Base-by-base conservation (phyloP, 139 green algal genomes). In the Mychonastes homosphaera region DNA sequence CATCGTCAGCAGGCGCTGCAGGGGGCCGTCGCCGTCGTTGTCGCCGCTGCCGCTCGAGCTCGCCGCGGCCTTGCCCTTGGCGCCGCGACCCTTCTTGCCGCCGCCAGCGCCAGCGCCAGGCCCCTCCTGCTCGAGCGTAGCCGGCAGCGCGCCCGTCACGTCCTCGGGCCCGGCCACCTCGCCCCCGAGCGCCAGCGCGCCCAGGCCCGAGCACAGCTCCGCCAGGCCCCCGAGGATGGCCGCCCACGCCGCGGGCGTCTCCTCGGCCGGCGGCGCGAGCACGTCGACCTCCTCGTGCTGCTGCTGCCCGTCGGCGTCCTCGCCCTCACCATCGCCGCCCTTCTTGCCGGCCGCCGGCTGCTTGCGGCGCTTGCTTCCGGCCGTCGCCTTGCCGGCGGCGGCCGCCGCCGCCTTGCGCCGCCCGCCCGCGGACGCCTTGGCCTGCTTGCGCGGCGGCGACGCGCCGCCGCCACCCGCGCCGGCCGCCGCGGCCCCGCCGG, bases 191-290 rank as follows among this genome's bases (percentile, higher is more conserved):
- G 68, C 70, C n/a, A n/a, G n/a, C n/a, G 58, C 65, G 32, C 62
- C 69, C 23, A 89, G 51, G 9, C 76, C 78, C 6, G 55, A 13
- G 34, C 36, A 74, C 10, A 86, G 21, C 50, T 71, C 65, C 24
- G 65, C 64, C 23, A 85, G 53, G n/a, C 81, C 81, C 12, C 41
- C 51, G 27, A 77, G 62, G 34, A 85, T 66, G 3, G 70, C 60
- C 18, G 53, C 26, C 81, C 81, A 89, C 16, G 38, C 66, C 23
- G 73, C 70, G 19, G 40, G 26, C 8, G 70, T 77, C 60, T 88
- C 81, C 2, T 45, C 6, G 45, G 32, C 43, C 7, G 35, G 44
- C 27, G 52, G 29, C 16, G 28, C 32, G 47, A 53, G 28, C 24
- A 62, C 46, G 27, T 57, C 49, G 26, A 54, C 41, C 46, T 69